Evolutionary conservation across 345 rosid species (phyloP).

Genomic region (Moricandia arvensis): DNA sequence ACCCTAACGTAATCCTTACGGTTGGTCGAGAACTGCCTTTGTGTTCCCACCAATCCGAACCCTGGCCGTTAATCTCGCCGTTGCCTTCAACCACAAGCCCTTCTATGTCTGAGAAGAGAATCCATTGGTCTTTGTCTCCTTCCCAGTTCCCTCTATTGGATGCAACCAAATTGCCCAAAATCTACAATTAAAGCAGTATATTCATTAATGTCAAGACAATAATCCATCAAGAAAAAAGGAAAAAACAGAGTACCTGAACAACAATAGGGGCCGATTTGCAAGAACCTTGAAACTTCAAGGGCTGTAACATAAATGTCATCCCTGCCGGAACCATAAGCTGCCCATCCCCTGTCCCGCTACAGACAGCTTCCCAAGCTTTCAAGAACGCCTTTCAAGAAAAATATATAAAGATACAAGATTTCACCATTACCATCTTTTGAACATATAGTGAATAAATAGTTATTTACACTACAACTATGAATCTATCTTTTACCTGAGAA

Average conservation of each 20-base stretch:
- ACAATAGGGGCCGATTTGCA: constrained; percentile 38
- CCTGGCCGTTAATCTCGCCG: constrained; percentile 45
- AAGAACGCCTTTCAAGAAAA: constrained; percentile 42
- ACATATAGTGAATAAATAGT: background rate
- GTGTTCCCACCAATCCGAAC: constrained; percentile 47
- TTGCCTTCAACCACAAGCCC: constrained; percentile 36
- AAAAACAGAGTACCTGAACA: constrained; percentile 40
- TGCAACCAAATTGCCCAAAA: constrained; percentile 41
- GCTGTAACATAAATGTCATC: constrained; percentile 38
- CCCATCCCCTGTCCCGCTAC: constrained; percentile 27
- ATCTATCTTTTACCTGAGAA: constrained; percentile 24
- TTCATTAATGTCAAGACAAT: background rate
- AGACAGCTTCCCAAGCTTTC: constrained; percentile 40
- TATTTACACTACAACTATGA: background rate
- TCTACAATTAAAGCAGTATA: constrained; percentile 18
- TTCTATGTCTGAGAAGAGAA: constrained; percentile 28
- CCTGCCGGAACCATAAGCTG: constrained; percentile 36
- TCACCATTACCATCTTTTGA: background rate
- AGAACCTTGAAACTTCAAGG: constrained; percentile 42
- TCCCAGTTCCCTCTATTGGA: constrained; percentile 37
- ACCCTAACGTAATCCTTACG: constrained; percentile 19
- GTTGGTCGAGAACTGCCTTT: constrained; percentile 36
- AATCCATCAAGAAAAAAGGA: background rate
- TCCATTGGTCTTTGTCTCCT: constrained; percentile 34
- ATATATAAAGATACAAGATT: background rate